Evolutionary conservation across 1,284 basidiomycete genomes (phyloP).

Genomic region (Leccinum subfulvum): DNA sequence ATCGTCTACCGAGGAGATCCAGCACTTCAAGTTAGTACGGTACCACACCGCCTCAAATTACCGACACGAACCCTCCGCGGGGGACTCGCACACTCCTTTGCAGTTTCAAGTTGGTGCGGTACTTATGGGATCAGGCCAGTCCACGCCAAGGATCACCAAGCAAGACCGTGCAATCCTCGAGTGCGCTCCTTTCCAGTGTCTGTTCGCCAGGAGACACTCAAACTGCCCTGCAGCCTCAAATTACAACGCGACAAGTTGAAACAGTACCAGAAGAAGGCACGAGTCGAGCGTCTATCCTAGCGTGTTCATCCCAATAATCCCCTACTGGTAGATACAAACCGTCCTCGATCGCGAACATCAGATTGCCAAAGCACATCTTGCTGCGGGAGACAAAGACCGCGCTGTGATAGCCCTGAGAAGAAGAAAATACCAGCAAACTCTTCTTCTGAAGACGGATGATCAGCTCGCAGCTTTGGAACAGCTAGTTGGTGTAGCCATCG

Average conservation of each 20-base stretch:
- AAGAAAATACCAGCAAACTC: slow-evolving; percentile 90
- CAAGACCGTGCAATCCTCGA: slow-evolving; percentile 95
- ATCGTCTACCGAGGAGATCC: background rate
- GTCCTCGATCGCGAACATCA: slow-evolving; percentile 86
- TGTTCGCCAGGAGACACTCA: slow-evolving; percentile 23
- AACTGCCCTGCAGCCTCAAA: slow-evolving; percentile 63
- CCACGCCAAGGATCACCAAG: slow-evolving; percentile 84
- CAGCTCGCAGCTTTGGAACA: slow-evolving; percentile 91
- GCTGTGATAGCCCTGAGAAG: slow-evolving; percentile 85
- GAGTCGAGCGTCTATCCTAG: slow-evolving; percentile 18
- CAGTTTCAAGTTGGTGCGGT: slow-evolving; percentile 2
- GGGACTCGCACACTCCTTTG: slow-evolving; percentile 7
- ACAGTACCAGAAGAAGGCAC: slow-evolving; percentile 92
- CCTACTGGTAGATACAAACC: slow-evolving; percentile 69
- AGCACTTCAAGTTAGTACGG: too few relatives aligned
- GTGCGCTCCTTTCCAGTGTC: slow-evolving; percentile 49
- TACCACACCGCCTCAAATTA: background rate
- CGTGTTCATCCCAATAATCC: slow-evolving; percentile 1
- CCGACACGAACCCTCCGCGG: background rate
- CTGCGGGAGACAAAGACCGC: slow-evolving; percentile 80
- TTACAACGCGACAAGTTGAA: slow-evolving; percentile 93
- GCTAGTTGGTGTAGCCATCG: slow-evolving; percentile 56
- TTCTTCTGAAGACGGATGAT: slow-evolving; percentile 85
- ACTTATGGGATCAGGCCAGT: slow-evolving; percentile 72
- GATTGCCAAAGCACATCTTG: slow-evolving; percentile 83